Evolutionary conservation across 495 filamentous ascomycete genomes (phyloP).

Genomic region (Niebla homalea): DNA sequence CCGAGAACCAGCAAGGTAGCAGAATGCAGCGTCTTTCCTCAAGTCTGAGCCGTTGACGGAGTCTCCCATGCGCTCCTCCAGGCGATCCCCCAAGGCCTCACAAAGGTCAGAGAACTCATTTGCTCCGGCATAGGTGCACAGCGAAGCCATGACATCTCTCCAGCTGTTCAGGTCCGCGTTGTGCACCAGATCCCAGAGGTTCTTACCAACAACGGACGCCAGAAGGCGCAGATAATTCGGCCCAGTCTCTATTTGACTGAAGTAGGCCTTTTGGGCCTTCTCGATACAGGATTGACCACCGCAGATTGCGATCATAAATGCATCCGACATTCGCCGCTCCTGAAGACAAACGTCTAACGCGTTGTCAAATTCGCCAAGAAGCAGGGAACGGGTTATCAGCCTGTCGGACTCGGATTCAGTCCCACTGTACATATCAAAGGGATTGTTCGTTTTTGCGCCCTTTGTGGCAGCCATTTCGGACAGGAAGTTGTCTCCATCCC

Average conservation of each 20-base stretch:
- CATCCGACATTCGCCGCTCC: conserved; percentile 83
- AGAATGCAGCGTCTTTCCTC: conserved; percentile 86
- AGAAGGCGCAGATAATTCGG: conserved; percentile 89
- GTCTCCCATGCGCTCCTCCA: conserved; percentile 53
- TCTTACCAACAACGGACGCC: conserved; percentile 86
- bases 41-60: conserved; percentile 36
- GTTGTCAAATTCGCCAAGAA: conserved; percentile 81
- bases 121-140: conserved; percentile 87
- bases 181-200: conserved; percentile 95
- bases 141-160: conserved; percentile 91
- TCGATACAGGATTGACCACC: conserved; percentile 88
- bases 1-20: conserved; percentile 88
- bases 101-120: conserved; percentile 92
- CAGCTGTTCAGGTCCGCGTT: conserved; percentile 86
- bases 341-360: conserved; percentile 78
- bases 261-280: conserved; percentile 84
- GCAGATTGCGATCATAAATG: conserved; percentile 96
- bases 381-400: conserved; percentile 71
- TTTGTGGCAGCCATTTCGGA: conserved; percentile 63
- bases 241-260: conserved; percentile 63
- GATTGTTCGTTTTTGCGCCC: conserved; percentile 68
- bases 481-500: conserved; percentile 69
- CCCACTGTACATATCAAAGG: conserved; percentile 74
- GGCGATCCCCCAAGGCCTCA: conserved; percentile 83
- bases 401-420: conserved; percentile 71